Conservation (phyloP, 2,329 filamentous ascomycete species). For the Cladobotryum protrusum region DNA sequence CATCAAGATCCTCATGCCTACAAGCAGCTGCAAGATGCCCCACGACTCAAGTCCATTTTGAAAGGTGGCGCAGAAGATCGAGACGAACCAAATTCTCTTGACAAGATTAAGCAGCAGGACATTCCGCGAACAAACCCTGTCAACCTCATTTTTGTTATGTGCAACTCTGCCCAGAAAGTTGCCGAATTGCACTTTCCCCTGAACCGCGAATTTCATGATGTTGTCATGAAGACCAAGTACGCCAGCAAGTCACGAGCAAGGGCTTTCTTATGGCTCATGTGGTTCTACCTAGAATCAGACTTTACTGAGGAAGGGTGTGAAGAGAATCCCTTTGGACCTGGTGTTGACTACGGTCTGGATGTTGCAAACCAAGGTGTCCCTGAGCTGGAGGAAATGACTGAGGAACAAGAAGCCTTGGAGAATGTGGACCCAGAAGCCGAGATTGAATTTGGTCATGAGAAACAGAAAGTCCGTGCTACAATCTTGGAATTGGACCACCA, state of each 20-base stretch:
- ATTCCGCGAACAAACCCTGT: conserved; percentile 86
- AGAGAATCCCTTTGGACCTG: conserved; percentile 81
- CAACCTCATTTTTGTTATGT: conserved; percentile 92
- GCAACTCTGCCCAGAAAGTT: conserved; percentile 81
- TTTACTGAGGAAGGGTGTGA: conserved; percentile 83
- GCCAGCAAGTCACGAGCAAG: conserved; percentile 76
- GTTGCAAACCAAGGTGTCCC: conserved; percentile 66
- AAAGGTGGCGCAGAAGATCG: conserved; percentile 94
- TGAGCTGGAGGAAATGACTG: conserved; percentile 55
- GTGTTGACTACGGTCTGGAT: conserved; percentile 58
- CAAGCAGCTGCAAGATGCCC: conserved; percentile 96
- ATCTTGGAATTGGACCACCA: conserved; percentile 72
- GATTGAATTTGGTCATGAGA: conserved; percentile 62
- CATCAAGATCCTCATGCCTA: conserved; percentile 93
- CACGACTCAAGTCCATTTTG: conserved; percentile 89
- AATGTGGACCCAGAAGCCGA: conserved; percentile 71
- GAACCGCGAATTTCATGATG: conserved; percentile 86
- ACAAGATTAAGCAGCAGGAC: conserved; percentile 64
- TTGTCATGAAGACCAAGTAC: conserved; percentile 84
- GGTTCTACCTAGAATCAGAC: conserved; percentile 97
- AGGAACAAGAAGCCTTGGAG: conserved; percentile 60
- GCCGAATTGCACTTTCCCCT: conserved; percentile 87
- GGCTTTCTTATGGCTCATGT: conserved; percentile 96
- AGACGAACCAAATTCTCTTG: conserved; percentile 73
- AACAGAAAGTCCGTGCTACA: conserved; percentile 66